Conservation (phyloP, 495 filamentous ascomycete species). For the Lichina pygmaea region DNA sequence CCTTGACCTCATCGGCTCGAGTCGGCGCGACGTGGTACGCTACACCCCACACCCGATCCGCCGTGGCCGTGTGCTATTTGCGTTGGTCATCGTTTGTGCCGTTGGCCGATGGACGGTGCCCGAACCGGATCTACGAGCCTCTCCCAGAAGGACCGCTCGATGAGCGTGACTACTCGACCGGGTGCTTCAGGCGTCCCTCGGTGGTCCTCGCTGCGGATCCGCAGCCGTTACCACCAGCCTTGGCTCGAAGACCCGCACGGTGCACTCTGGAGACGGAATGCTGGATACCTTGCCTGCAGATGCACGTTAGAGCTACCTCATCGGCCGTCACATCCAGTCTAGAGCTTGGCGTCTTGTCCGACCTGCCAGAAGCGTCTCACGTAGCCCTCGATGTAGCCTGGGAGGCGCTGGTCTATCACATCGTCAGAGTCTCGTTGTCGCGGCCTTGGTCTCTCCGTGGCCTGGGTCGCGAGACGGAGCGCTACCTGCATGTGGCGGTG, state of each 20-base stretch:
- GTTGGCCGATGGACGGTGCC: constrained; percentile 3
- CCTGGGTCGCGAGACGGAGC: background rate
- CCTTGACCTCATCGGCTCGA: constrained; percentile 53
- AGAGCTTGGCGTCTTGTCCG: constrained; percentile 5
- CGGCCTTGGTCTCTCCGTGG: background rate
- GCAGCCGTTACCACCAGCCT: background rate
- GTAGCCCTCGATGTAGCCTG: constrained; percentile 82
- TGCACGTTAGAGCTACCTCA: background rate
- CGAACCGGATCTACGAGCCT: constrained; percentile 37
- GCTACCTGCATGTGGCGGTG: constrained; percentile 79
- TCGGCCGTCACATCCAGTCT: background rate
- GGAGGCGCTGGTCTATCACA: constrained; percentile 45
- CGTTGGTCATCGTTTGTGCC: background rate
- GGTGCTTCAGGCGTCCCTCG: constrained; percentile 70
- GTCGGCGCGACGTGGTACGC: constrained; percentile 65
- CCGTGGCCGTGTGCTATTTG: constrained; percentile 19
- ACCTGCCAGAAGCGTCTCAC: constrained; percentile 98
- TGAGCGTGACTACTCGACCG: constrained; percentile 81
- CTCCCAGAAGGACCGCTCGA: constrained; percentile 57
- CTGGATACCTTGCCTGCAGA: constrained; percentile 24
- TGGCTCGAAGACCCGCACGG: background rate
- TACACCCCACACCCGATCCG: constrained; percentile 60
- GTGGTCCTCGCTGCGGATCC: constrained; percentile 50
- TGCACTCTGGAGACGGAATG: background rate
- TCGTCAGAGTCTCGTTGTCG: background rate